Base-by-base conservation (phyloP, 768 basidiomycete species). In the Kwoniella botswanensis region DNA sequence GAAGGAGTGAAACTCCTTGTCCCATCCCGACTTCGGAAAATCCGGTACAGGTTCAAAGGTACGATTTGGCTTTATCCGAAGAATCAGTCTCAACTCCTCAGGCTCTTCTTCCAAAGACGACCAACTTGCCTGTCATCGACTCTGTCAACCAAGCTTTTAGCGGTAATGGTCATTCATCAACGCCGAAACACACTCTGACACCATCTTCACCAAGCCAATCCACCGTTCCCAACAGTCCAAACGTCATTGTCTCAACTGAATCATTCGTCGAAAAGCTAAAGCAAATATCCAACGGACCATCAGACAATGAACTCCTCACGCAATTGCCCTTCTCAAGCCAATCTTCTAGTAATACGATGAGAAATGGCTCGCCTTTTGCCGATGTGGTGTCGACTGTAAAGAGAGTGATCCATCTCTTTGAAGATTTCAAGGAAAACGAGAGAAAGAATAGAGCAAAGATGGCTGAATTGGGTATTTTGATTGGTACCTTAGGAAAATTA, bases 1-100 rank as follows among this genome's bases (percentile, higher is more conserved):
- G 35, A 44, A 46, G 54, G 56, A 57, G 54, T 21, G 35, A 56
- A 46, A 43, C 35, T 22, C 63, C 63, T 61, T 61, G 59, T 61
- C 59, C 59, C 4, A 29, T 29, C 2, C 29, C 29, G 11, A 41
- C 6, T 24, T 29, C 29, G 13, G 15, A 12, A 58, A 58, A 56
- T 26, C 55, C 55, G 55, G 12, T 17, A 52, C 17, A 18, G 15
- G 0, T 15, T 52, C 35, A 35, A 35, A 7, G 35, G 0, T 35
- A 35, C 35, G 35, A 35, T 1, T 35, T 35, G 35, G 7, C 35
- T 35, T 35, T 35, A 9, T 35, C 35, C 35, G 35, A 1, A 35
- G 35, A 1, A 35, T 35, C 35, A 35, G 35, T 35, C 35, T 1
- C 35, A 35, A 9, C 35, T 35, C 35, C 35, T 35, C 35, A 5